phyloP scores from a whole-genome alignment of 495 filamentous ascomycete genomes.

The Diplogelasinospora grovesii region DNA sequence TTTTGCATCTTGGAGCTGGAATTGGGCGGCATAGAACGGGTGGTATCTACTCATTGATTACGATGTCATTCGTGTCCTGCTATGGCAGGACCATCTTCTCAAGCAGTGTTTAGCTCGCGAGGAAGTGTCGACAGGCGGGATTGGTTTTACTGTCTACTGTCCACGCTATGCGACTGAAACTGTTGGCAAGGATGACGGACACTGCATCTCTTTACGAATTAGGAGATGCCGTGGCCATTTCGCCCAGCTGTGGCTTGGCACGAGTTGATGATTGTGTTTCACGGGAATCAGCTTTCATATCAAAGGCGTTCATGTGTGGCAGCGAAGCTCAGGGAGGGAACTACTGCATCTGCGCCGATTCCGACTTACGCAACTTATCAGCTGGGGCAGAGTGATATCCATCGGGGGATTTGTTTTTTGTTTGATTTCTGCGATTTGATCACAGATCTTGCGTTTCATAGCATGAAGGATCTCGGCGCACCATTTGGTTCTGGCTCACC shows the following conservation, averaged over 20 bases:
- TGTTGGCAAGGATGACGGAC: not conserved
- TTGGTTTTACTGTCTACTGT: conserved; percentile 7
- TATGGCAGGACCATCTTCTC: not conserved
- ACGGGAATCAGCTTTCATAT: not conserved
- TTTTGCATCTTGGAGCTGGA: conserved; percentile 2
- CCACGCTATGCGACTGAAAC: conserved; percentile 20
- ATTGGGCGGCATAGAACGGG: conserved; percentile 3
- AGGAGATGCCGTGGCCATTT: not conserved
- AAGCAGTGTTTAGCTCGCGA: conserved; percentile 13
- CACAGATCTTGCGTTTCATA: conserved; percentile 7
- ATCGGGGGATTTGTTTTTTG: not conserved
- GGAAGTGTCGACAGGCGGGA: conserved; percentile 20
- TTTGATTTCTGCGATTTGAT: conserved; percentile 8
- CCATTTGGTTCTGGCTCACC: not conserved
- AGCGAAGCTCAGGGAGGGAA: not conserved
- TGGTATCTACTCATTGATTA: conserved; percentile 6
- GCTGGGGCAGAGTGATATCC: not conserved
- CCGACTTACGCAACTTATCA: not conserved
- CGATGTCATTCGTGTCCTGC: not conserved
- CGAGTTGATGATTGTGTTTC: not conserved
- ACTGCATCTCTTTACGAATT: conserved; percentile 1
- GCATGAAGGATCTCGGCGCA: not conserved
- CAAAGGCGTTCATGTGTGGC: not conserved
- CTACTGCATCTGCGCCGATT: not conserved
- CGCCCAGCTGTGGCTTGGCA: not conserved